These are phyloP conservation scores for Sugiyamaella valdiviana DNA, from an alignment of 805 yeast species.

Conservation along the genomic window DNA sequence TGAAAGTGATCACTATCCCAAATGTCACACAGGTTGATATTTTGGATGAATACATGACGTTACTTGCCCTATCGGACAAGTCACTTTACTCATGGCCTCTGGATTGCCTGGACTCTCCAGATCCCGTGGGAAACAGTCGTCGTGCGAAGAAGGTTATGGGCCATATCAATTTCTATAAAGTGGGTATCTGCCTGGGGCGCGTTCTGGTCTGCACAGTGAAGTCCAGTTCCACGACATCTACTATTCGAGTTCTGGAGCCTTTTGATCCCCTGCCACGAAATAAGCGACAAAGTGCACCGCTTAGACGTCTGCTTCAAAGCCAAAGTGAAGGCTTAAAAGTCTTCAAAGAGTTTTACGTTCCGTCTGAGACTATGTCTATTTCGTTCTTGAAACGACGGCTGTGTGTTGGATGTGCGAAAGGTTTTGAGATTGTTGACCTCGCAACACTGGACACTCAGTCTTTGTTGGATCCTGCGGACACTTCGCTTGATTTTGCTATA, in stretches of 20 bases:
- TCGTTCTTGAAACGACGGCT: conserved; percentile 82
- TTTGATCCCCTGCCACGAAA: conserved; percentile 51
- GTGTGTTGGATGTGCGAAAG: conserved; percentile 94
- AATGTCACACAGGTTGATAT: conserved; percentile 88
- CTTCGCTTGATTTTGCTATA: conserved; percentile 89
- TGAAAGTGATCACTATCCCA: conserved; percentile 62
- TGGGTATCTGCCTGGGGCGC: conserved; percentile 87
- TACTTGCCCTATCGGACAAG: conserved; percentile 77
- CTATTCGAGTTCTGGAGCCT: conserved; percentile 82
- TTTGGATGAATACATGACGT: conserved; percentile 80
- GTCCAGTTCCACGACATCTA: conserved; percentile 65
- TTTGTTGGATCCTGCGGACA: conserved; percentile 95
- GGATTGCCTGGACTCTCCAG: conserved; percentile 42
- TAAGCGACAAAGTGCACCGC: conserved; percentile 35
- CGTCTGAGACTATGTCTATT: conserved; percentile 85
- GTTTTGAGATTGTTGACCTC: conserved; percentile 88
- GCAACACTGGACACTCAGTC: conserved; percentile 82
- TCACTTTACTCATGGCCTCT: conserved; percentile 70
- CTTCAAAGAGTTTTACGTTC: conserved; percentile 72
- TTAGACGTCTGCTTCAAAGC: conserved; percentile 33
- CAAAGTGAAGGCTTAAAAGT: conserved; percentile 59
- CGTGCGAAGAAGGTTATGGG: conserved; percentile 71
- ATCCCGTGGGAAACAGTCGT: conserved; percentile 42
- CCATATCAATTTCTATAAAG: conserved; percentile 87
- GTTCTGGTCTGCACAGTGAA: conserved; percentile 86